phyloP scores from a whole-genome alignment of 2,329 filamentous ascomycete species.

The Fusarium hainanense region DNA sequence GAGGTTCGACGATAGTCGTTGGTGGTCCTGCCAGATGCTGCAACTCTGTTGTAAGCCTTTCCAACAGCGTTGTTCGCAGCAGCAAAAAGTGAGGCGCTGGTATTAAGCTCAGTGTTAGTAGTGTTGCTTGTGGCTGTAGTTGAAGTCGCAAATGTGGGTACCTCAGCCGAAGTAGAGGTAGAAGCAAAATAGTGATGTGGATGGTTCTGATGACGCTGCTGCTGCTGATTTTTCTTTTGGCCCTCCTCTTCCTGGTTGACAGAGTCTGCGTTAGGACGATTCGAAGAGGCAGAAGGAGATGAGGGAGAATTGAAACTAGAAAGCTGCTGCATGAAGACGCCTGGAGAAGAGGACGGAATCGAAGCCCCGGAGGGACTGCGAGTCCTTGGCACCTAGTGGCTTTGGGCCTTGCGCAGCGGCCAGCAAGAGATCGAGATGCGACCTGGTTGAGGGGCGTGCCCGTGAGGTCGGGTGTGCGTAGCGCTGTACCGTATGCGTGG shows the following conservation, averaged over 20 bases:
- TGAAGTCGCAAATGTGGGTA: constrained; percentile 22
- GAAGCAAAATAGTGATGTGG: constrained; percentile 10
- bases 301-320: constrained; percentile 40
- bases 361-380: constrained; percentile 45
- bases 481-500: constrained; percentile 23
- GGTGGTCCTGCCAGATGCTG: constrained; percentile 25
- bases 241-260: constrained; percentile 30
- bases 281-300: constrained; percentile 28
- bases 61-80: constrained; percentile 22
- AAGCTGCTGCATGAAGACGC: constrained; percentile 50
- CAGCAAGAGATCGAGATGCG: constrained; percentile 47
- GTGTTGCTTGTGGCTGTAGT: constrained; percentile 10
- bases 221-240: constrained; percentile 7
- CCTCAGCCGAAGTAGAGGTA: constrained; percentile 17
- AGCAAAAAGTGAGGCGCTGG: constrained; percentile 20
- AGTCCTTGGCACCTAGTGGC: constrained; percentile 43
- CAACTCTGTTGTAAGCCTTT: constrained; percentile 24
- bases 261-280: constrained; percentile 25
- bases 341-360: constrained; percentile 43
- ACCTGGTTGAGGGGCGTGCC: constrained; percentile 34
- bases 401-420: constrained; percentile 38
- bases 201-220: constrained; percentile 3
- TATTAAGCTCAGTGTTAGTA: constrained; percentile 14
- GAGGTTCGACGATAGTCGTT: constrained; percentile 25
- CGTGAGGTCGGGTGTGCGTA: constrained; percentile 34